Percentiles rank a stretch among this genome's conserved stretches.
These are phyloP conservation scores for Fusarium camptoceras DNA, from an alignment of 2,329 filamentous ascomycete species.

Conservation along the genomic window DNA sequence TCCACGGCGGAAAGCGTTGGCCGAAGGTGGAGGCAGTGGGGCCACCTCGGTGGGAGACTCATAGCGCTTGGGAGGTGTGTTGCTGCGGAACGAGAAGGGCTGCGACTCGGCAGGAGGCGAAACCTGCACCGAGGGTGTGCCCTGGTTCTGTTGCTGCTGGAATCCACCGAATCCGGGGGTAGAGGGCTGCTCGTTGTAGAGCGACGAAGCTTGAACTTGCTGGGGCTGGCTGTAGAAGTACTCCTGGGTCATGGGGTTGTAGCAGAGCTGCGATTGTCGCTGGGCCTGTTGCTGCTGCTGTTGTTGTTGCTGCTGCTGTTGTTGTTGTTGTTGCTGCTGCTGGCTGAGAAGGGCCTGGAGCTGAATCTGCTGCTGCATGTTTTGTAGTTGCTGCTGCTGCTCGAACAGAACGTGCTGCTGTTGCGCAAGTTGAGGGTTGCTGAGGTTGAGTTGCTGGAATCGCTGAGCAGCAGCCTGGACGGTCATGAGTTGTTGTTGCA, in stretches of 20 bases:
- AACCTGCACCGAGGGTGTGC: slow-evolving; percentile 80
- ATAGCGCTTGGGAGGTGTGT: slow-evolving; percentile 73
- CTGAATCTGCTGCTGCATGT: slow-evolving; percentile 56
- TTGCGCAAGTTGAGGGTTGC: slow-evolving; percentile 61
- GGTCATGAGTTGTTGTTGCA: slow-evolving; percentile 90
- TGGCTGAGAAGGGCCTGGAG: slow-evolving; percentile 54
- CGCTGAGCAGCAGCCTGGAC: slow-evolving; percentile 87
- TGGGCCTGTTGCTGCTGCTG: slow-evolving; percentile 68
- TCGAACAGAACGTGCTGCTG: slow-evolving; percentile 61
- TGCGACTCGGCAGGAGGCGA: slow-evolving; percentile 79
- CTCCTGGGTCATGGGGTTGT: slow-evolving; percentile 88
- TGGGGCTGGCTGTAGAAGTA: slow-evolving; percentile 76
- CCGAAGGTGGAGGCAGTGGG: slow-evolving; percentile 87
- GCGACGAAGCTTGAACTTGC: slow-evolving; percentile 54
- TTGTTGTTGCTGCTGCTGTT: slow-evolving; percentile 61
- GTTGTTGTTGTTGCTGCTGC: slow-evolving; percentile 56
- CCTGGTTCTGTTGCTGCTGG: slow-evolving; percentile 55
- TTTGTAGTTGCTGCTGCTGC: slow-evolving; percentile 57
- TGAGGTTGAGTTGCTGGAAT: slow-evolving; percentile 81
- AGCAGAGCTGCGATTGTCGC: slow-evolving; percentile 74
- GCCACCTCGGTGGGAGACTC: slow-evolving; percentile 74
- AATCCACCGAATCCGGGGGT: slow-evolving; percentile 50
- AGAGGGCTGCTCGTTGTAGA: slow-evolving; percentile 59
- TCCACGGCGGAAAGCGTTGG: slow-evolving; percentile 90
- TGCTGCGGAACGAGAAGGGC: slow-evolving; percentile 67